Evolutionary conservation across 2,329 filamentous ascomycete genomes (phyloP), one percentile per base, ranked within the genome.

Genomic region (Sporothrix mexicana): DNA sequence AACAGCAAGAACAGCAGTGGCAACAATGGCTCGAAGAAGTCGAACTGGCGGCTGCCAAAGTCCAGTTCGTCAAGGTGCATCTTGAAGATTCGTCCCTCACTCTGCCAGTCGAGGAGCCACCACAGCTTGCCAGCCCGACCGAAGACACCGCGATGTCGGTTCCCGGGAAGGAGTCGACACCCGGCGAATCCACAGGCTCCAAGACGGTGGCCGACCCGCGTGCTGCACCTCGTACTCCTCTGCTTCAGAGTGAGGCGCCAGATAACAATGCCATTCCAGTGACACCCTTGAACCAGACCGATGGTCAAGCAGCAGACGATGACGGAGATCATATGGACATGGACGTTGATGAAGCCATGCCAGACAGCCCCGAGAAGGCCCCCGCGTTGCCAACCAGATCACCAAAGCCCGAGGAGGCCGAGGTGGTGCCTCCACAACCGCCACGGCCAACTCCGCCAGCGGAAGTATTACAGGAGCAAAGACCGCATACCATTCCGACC

Each of bases 11-110:
- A 20, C 12, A 53, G 4, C 53, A 68, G 36, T 86, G 85, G 74
- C 81, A 80, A 45, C 85, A 85, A 76, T 82, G 81, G 71, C 79
- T 86, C 8, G 85, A 90, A 75, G 82, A 84, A 5, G 85, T 91
- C 55, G 88, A 91, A 78, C 77, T 89, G 20, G 87, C 87, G 0
- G 84, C 87, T 1, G 88, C 89, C n/a, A 91, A 88, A 79, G 82
- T 91, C 20, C 88, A 91, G 79, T 88, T 90, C 78, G 88, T 90
- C 78, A 90, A 87, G 81, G 84, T 88, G 73, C 90, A 87, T 78
- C 81, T 88, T 75, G 89, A 88, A 72, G 88, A 91, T 78, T 81
- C 86, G 2, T 76, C 76, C 0, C 76, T 82, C 5, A 73, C 73
- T 2, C 75, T 82, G 5, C 77, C 79, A 10, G 80, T 80, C 7